Conservation (phyloP, 352 stramenopile species). For the Plasmopara muralis region DNA sequence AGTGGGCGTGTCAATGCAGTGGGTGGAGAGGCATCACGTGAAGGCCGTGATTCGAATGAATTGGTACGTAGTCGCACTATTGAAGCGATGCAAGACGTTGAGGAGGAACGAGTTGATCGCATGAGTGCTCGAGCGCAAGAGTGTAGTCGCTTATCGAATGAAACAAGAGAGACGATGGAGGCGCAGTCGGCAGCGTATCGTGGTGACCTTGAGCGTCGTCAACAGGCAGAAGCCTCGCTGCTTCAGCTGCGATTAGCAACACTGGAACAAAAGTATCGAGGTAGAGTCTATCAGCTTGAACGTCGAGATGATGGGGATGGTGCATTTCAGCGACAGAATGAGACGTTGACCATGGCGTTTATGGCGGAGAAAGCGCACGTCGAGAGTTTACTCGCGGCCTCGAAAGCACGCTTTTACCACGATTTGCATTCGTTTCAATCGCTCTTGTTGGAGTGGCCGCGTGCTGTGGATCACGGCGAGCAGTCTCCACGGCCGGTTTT, state of each 20-base stretch:
- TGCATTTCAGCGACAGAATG: constrained; percentile 21
- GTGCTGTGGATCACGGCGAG: not conserved
- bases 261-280: constrained; percentile 31
- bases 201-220: constrained; percentile 39
- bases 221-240: constrained; percentile 44
- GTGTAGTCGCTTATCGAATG: not conserved
- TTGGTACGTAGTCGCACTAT: too few species aligned
- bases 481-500: too few species aligned
- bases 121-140: not conserved
- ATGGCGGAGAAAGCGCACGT: constrained; percentile 45
- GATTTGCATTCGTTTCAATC: constrained; percentile 52
- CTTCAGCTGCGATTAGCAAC: constrained; percentile 38
- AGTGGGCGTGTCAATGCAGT: too few species aligned
- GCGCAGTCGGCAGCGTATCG: constrained; percentile 22
- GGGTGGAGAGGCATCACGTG: too few species aligned
- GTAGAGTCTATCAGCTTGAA: constrained; percentile 25
- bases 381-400: constrained; percentile 46
- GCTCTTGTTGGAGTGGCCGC: constrained; percentile 19
- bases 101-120: not conserved
- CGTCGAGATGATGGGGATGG: constrained; percentile 2
- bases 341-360: constrained; percentile 38
- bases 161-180: constrained; percentile 5
- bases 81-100: too few species aligned
- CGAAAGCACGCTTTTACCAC: constrained; percentile 55
- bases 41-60: too few species aligned